Evolutionary conservation across 139 green algal genomes (phyloP), one percentile per base, ranked within the genome.

Genomic region (Asterochloris sp.): DNA sequence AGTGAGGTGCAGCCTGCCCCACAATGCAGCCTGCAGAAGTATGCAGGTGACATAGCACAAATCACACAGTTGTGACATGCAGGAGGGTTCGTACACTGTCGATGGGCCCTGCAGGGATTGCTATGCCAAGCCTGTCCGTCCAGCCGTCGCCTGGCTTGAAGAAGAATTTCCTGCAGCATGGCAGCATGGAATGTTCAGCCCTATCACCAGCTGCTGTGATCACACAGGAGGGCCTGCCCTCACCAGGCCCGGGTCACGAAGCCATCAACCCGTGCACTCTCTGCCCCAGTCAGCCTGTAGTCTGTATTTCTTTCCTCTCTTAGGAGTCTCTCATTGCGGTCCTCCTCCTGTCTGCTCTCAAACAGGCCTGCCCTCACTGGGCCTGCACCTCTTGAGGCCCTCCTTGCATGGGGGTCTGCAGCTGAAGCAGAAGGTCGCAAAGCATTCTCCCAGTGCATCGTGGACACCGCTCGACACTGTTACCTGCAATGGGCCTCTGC

Each of bases 121-220:
- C 69, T 24, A 89, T 62, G n/a, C 86, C 86, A 28, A 84, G 79
- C 26, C 82, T 29, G 60, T 89, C 86, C 15, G 75, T 87, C 29
- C 81, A 87, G 17, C 86, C 86, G 1, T 74, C 69, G 23, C 29
- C 62, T 13, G 83, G 71, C 28, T 80, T 85, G 80, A 89, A 89
- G 73, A 87, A 89, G 21, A 86, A 84, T 73, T 89, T 86, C 86
- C 77, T 54, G 38, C 38, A 67, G 47, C 54, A 54, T 64, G 62
- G 71, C 11, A 23, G n/a, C 47, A 17, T 29, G 13, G 71, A 24
- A 9, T 76, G 13, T 0, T 24, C 38, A 76, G 69, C 69, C 62
- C 14, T 62, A 27, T 61, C 27, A 17, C 24, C 27, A 78, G 15
- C 13, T n/a, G 73, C 29, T 62, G 27, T 62, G 28, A 62, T 16